Evolutionary conservation across 1,284 basidiomycete species (phyloP), one percentile per base, ranked within the genome.

Genomic region (Tilletia walkeri): DNA sequence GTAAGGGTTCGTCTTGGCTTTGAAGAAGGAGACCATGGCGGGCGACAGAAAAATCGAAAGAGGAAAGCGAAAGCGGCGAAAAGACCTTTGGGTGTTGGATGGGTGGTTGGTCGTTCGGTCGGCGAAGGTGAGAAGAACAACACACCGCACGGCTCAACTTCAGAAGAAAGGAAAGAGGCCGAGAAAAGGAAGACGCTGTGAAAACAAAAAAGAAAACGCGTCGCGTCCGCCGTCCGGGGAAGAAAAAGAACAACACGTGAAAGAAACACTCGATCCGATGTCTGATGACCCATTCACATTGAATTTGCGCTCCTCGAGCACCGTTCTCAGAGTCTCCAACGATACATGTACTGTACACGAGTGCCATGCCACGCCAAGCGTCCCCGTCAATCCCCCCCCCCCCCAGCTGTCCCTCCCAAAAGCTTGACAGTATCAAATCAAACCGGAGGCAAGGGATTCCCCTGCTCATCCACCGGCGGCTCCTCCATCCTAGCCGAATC

Each of bases 391-490:
- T 2, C 24, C 24, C 24, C 24, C 24, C 24, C 24, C 24, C 24
- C 24, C 24, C 24, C 24, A 48, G 47, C 47, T 48, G 47, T 48
- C 47, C 47, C 10, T 48, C n/a, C 47, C n/a, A 48, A 48, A 30
- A 49, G 12, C 47, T 49, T n/a, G 47, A 12, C 47, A n/a, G n/a
- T 49, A 1, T 49, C 10, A 53, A 53, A 10, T 56, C 54, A 56
- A 14, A 56, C 54, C 14, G 54, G 54, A 56, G 54, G 54, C 18
- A 56, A 24, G 20, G 36, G 59, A 38, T 73, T 74, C 2, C 73
- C 77, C 14, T 73, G 72, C 70, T 82, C 80, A 50, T 84, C 84
- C 6, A 79, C 67, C 69, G 83, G 80, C 36, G 78, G 76, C 24
- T 69, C 70, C 41, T 69, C 75, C 10, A 74, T 72, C 34, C 66